A percentile compares a stretch with the other conserved stretches of the same genome.
Conservation (phyloP, 371 early-diverging fungal genomes). For the Actinomortierella ambigua region DNA sequence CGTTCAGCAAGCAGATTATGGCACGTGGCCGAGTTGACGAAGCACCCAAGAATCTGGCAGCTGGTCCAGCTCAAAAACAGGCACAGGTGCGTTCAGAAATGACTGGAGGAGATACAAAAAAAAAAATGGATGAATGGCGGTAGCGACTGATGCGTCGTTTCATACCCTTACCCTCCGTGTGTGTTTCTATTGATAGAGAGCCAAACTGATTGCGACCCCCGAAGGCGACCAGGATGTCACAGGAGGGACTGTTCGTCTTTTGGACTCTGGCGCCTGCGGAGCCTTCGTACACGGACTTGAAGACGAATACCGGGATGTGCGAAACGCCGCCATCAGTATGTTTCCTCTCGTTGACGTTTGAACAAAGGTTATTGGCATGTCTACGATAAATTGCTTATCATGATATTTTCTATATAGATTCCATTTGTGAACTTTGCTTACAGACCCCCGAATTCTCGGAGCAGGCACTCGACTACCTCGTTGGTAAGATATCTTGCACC, state of each 20-base stretch:
- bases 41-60: constrained; percentile 38
- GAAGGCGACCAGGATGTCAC: constrained; percentile 72
- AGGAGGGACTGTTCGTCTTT: constrained; percentile 64
- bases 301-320: constrained; percentile 88
- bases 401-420: constrained; percentile 52
- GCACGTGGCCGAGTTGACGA: constrained; percentile 50
- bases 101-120: no score
- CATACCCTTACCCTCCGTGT: no score
- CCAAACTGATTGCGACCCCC: constrained; percentile 58
- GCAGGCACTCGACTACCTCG: constrained; percentile 74
- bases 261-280: constrained; percentile 82
- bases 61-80: constrained; percentile 44
- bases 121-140: no score
- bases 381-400: not conserved
- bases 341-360: not conserved
- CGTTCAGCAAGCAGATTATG: constrained; percentile 82
- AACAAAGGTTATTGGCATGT: no score
- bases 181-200: constrained; percentile 15
- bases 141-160: no score
- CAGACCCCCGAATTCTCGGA: constrained; percentile 65
- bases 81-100: constrained; percentile 37
- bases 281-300: constrained; percentile 93
- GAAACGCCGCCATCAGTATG: constrained; percentile 81
- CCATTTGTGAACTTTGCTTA: constrained; percentile 76
- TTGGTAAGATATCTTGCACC: constrained; percentile 54